Base-by-base conservation (phyloP, 2,329 filamentous ascomycete species). In the Aspergillus fructus region DNA sequence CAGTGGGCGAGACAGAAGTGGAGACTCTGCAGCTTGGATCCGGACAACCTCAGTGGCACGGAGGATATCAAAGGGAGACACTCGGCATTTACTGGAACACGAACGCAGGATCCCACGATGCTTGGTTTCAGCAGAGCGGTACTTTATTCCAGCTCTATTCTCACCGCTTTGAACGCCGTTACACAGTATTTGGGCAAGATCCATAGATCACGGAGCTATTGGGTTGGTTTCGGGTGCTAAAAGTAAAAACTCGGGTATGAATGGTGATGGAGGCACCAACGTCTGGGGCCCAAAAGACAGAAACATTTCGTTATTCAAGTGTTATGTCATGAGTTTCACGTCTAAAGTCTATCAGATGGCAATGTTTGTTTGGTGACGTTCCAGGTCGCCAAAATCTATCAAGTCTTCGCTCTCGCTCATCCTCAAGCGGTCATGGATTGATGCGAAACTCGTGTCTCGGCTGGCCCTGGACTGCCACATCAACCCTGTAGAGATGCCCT, bases 401-500 rank as follows among this genome's bases (percentile, higher is more conserved):
- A 24, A 33, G 9, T 5, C 37, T 33, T 43, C 23, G 19, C 11
- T 33, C 27, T 21, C 23, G 6, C 15, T 24, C 8, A 27, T 39
- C 8, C 40, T 34, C 46, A 33, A 15, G 30, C n/a, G 17, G 43
- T 19, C 21, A 58, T 47, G 55, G 45, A 56, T 63, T 53, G 41
- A 86, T 74, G 75, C 81, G 86, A 73, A 89, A 91, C 71, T 85
- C 81, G 74, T 87, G 84, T 62, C 85, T 80, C 52, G 81, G 78
- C 68, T 86, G 66, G 0, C 91, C 90, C 66, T 75, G 78, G 3
- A 89, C 83, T 3, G 89, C 90, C 59, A 96, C 90, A 70, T 94
- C 84, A 49, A 93, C 83, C 71, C 82, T 85, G 75, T 91, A 96
- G 59, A 94, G 69, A 24, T 83, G 87, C 2, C 93, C 92, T 34